Evolutionary conservation across 164 flowering plant species (phyloP).

Genomic region (Annona squamosa): DNA sequence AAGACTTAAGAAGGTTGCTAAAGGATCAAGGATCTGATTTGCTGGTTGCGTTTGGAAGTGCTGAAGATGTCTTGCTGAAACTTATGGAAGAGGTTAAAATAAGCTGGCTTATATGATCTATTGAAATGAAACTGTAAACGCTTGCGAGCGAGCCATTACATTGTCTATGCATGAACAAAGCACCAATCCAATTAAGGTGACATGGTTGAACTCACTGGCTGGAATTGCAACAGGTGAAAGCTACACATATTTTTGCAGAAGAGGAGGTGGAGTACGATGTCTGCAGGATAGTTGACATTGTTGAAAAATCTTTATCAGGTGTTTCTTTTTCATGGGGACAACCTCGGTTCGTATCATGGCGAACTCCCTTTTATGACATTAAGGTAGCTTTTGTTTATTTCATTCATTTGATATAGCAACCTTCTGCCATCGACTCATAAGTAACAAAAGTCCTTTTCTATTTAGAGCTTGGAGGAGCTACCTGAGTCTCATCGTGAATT

Average conservation of each 20-base stretch:
- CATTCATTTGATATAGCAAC: background rate
- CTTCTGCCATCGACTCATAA: background rate
- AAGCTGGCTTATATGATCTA: constrained; percentile 16
- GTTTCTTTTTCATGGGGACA: constrained; percentile 18
- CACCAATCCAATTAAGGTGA: constrained; percentile 13
- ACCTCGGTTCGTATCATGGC: constrained; percentile 42
- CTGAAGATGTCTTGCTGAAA: constrained; percentile 42
- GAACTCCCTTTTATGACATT: constrained; percentile 59
- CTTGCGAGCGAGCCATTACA: background rate
- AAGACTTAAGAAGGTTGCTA: constrained; percentile 47
- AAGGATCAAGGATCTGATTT: constrained; percentile 52
- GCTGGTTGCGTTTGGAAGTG: constrained; percentile 67
- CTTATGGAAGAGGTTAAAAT: constrained; percentile 54
- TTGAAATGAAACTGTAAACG: constrained; percentile 6
- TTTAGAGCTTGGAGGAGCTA: constrained; percentile 45
- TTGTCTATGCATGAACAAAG: constrained; percentile 10
- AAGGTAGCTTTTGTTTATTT: constrained; percentile 29
- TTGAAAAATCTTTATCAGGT: constrained; percentile 30
- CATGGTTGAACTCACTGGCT: constrained; percentile 21
- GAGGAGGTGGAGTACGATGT: constrained; percentile 72
- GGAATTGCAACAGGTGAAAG: constrained; percentile 52
- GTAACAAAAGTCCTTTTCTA: constrained; percentile 5
- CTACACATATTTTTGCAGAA: constrained; percentile 46
- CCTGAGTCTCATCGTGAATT: constrained; percentile 52
- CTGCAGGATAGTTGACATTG: constrained; percentile 30